Conservation (phyloP, 768 basidiomycete species). For the Boletus pseudopeckii region DNA sequence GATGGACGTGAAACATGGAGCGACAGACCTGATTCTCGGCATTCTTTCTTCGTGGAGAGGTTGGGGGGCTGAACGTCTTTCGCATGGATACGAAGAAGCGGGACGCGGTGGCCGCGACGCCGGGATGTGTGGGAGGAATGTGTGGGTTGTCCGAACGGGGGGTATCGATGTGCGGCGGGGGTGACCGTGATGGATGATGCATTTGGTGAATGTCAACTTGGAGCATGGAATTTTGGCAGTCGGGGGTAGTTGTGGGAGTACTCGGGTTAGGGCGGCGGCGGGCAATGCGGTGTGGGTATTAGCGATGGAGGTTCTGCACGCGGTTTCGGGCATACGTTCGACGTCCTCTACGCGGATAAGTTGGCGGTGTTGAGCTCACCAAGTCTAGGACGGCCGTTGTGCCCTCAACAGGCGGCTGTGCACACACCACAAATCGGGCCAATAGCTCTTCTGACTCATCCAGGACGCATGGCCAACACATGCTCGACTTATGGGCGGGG, state of each 20-base stretch:
- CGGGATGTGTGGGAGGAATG: constrained; percentile 1
- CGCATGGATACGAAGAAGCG: constrained; percentile 31
- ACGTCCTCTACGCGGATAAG: background rate
- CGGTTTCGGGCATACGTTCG: constrained; percentile 8
- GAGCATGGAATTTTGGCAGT: background rate
- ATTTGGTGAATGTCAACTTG: constrained; percentile 9
- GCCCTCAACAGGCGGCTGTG: constrained; percentile 10
- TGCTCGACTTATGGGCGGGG: no score
- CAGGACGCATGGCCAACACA: background rate
- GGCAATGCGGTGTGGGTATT: constrained; percentile 1
- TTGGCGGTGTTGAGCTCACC: background rate
- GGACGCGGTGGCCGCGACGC: constrained; percentile 24
- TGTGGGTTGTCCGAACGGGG: background rate
- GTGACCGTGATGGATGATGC: constrained; percentile 16
- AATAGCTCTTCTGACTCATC: background rate
- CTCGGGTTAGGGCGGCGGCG: background rate
- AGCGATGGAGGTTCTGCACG: background rate
- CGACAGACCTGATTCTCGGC: constrained; percentile 17
- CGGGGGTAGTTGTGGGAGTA: background rate
- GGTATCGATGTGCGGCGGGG: constrained; percentile 11
- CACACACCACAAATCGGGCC: background rate
- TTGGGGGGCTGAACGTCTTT: constrained; percentile 24
- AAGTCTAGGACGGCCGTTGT: background rate
- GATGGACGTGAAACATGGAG: background rate
- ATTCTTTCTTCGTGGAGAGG: constrained; percentile 21